Base-by-base conservation (phyloP, 129 eudicot genomes). In the Artemisia tridentata region DNA sequence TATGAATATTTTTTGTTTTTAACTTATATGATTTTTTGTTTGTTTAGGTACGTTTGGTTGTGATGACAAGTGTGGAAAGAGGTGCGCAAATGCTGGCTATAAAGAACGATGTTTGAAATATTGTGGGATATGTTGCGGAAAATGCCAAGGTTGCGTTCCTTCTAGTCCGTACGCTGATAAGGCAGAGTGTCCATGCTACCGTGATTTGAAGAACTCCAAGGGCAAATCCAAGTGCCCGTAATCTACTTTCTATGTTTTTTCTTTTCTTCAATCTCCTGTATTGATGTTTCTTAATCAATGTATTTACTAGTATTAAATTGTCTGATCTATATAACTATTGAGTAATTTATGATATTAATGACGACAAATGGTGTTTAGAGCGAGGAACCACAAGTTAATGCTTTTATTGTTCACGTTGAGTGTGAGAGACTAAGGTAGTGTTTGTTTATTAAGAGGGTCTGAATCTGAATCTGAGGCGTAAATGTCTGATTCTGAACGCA, bases 221-320 rank as follows among this genome's bases (percentile, higher is more conserved):
- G 96, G 96, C 71, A 80, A 66, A 11, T 34, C 74, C 75, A 90
- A 90, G 76, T 90, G 96, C 85, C 93, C 95, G 78, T 82, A 13
- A 73, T 3, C 21, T 15, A 16, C 3, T 47, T 0, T 1, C 7
- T 54, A 10, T 12, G 54, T 13, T 49, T 19, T 13, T 19, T 43
- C 11, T 0, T 17, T 16, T 11, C 27, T 7, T 34, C 17, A 18
- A 70, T 0, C 14, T 55, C 12, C 8, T 62, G 0, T 27, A 38
- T 23, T 25, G 2, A 25, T 59, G 65, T 25, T 23, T 25, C 19
- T 61, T 61, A 18, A 27, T 61, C 47, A 61, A 61, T 23, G 20
- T 15, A 38, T 12, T 14, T 27, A 29, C 1, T 61, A n/a, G n/a
- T n/a, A 2, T 61, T 23, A 61, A 61, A 29, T 61, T 61, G 66